Percentiles rank a stretch among this genome's conserved stretches.
Conservation (phyloP, 257 asterid genomes). For the Coffea eugenioides region DNA sequence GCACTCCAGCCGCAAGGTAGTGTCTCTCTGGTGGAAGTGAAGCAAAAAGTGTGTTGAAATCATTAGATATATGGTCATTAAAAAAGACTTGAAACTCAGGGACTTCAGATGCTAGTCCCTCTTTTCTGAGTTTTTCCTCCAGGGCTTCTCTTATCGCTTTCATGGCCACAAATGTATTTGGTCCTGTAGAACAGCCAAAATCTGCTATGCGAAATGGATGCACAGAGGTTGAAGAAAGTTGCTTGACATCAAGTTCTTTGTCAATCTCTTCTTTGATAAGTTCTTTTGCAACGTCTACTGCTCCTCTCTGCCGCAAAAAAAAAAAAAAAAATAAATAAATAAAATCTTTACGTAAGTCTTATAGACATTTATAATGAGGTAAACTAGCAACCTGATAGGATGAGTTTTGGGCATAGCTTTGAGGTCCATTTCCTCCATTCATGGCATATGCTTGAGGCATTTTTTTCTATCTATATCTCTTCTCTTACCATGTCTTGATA, state of each 20-base stretch:
- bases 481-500: too few relatives aligned
- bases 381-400: not conserved
- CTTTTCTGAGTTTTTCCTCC: conserved; percentile 8
- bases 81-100: conserved; percentile 8
- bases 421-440: conserved; percentile 17
- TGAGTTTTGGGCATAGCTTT: conserved; percentile 12
- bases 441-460: conserved; percentile 4
- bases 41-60: conserved; percentile 11
- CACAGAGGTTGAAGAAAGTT: not conserved
- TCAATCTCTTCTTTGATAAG: conserved; percentile 6
- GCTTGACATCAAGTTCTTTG: not conserved
- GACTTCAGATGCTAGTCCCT: not conserved
- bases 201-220: too few relatives aligned
- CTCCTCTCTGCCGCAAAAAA: not conserved
- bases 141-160: conserved; percentile 30
- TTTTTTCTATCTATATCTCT: too few relatives aligned
- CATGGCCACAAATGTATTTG: too few relatives aligned
- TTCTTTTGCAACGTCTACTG: conserved; percentile 2
- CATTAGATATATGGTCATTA: conserved; percentile 7
- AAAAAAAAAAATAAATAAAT: too few relatives aligned
- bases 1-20: conserved; percentile 15
- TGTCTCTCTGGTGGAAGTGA: conserved; percentile 5
- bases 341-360: too few relatives aligned
- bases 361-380: too few relatives aligned
- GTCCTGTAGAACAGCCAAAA: too few relatives aligned